Conservation (phyloP, 108 stramenopile genomes). For the Fistulifera solaris region DNA sequence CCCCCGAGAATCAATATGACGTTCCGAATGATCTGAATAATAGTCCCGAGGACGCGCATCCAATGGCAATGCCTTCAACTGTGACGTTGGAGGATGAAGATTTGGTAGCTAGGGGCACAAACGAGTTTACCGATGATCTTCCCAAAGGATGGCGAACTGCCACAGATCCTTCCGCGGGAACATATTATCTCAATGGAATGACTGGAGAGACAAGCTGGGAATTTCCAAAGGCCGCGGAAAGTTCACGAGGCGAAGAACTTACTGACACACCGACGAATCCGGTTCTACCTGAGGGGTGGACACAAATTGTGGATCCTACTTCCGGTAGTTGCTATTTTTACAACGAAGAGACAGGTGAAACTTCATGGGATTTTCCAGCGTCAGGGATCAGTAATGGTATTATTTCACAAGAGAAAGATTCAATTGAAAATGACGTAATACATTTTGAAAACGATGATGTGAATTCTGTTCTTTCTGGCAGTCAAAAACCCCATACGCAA, state of each 20-base stretch:
- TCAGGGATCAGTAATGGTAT: neutral
- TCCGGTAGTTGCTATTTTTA: constrained; percentile 46
- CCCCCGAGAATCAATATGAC: too few species aligned
- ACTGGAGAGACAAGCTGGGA: constrained; percentile 46
- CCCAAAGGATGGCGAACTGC: constrained; percentile 36
- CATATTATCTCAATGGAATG: constrained; percentile 40
- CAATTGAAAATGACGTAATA: too few species aligned
- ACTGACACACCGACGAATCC: neutral
- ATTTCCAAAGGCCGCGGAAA: neutral
- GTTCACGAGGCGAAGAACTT: neutral
- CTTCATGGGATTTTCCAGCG: constrained; percentile 51
- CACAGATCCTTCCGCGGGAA: constrained; percentile 14
- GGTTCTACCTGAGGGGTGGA: constrained; percentile 47
- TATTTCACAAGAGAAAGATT: neutral
- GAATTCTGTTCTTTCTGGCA: too few species aligned
- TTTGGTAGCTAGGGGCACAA: neutral
- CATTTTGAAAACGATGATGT: too few species aligned
- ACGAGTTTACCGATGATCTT: constrained; percentile 13
- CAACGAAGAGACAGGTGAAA: constrained; percentile 43
- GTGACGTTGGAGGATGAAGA: neutral
- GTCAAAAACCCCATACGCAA: too few species aligned
- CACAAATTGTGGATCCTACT: constrained; percentile 31
- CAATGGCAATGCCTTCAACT: neutral
- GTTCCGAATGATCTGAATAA: too few species aligned
- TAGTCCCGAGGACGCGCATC: neutral